Evolutionary conservation across 768 basidiomycete genomes (phyloP).

Genomic region (Astraeus odoratus): DNA sequence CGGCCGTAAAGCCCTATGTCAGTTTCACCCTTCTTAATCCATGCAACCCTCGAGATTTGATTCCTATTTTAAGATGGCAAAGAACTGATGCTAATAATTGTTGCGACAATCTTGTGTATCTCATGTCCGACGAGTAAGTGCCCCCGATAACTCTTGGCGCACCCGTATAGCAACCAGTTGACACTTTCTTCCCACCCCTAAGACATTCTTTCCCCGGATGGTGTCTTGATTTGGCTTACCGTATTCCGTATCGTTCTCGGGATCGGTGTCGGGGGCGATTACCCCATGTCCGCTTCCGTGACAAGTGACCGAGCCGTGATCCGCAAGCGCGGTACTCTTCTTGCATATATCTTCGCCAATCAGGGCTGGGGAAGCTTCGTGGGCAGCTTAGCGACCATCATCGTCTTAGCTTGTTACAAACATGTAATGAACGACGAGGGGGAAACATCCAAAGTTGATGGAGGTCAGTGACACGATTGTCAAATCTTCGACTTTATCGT

Average conservation of each 20-base stretch:
- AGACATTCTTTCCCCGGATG: conserved; percentile 44
- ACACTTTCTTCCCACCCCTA: neutral
- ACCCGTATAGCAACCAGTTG: neutral
- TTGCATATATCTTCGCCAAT: conserved; percentile 72
- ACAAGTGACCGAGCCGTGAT: conserved; percentile 61
- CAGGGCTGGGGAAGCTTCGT: conserved; percentile 74
- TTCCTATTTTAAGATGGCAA: conserved; percentile 47
- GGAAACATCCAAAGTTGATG: conserved; percentile 60
- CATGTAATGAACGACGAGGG: conserved; percentile 52
- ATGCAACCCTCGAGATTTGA: conserved; percentile 1
- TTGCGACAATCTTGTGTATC: conserved; percentile 67
- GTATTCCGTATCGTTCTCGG: conserved; percentile 70
- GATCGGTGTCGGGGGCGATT: conserved; percentile 74
- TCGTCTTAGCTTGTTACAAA: conserved; percentile 60
- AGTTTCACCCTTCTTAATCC: conserved; percentile 3
- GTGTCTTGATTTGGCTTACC: conserved; percentile 53
- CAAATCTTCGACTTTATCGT: neutral
- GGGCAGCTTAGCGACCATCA: conserved; percentile 54
- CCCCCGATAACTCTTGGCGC: neutral
- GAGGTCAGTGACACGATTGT: conserved; percentile 36
- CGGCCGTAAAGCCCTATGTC: conserved; percentile 65
- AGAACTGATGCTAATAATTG: conserved; percentile 74
- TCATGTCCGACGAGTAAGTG: conserved; percentile 52
- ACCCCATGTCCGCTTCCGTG: conserved; percentile 69
- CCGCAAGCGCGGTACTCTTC: conserved; percentile 61